phyloP scores from a whole-genome alignment of 192 early-diverging fungal species.

The Linnemannia schmuckeri region DNA sequence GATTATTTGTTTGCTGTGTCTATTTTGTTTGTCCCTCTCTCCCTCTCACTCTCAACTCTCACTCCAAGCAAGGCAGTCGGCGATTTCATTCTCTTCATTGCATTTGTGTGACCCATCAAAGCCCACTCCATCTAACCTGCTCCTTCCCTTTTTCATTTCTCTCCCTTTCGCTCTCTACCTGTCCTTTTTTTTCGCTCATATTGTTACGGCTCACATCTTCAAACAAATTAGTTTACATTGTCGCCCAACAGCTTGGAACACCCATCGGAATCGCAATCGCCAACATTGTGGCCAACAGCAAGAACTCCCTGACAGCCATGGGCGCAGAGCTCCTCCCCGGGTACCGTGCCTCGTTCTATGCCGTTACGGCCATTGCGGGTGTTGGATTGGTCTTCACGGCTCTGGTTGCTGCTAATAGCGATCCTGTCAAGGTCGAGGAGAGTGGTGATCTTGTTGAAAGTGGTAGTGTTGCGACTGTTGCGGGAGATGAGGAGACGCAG shows the following conservation, averaged over 20 bases:
- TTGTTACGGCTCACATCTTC: background rate
- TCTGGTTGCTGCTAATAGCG: conserved; percentile 21
- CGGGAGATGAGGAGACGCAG: no score
- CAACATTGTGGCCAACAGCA: conserved; percentile 43
- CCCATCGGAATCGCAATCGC: conserved; percentile 55
- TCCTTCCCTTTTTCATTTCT: background rate
- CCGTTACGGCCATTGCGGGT: conserved; percentile 22
- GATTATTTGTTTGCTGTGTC: background rate
- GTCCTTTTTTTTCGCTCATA: background rate
- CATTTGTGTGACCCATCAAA: background rate
- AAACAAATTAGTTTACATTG: conserved; percentile 40
- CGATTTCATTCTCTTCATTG: background rate
- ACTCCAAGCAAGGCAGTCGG: background rate
- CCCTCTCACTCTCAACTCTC: background rate
- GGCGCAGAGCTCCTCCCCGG: conserved; percentile 32
- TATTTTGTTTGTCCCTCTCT: background rate
- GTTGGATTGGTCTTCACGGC: conserved; percentile 15
- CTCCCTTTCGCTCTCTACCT: background rate
- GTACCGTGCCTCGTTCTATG: conserved; percentile 43
- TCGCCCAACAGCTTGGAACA: conserved; percentile 47
- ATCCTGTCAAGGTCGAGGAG: background rate
- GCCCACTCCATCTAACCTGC: background rate
- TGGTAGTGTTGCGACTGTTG: background rate
- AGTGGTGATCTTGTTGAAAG: background rate
- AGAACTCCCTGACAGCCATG: conserved; percentile 10